phyloP scores from a whole-genome alignment of 805 yeast genomes.

The Wickerhamomyces ciferrii region DNA sequence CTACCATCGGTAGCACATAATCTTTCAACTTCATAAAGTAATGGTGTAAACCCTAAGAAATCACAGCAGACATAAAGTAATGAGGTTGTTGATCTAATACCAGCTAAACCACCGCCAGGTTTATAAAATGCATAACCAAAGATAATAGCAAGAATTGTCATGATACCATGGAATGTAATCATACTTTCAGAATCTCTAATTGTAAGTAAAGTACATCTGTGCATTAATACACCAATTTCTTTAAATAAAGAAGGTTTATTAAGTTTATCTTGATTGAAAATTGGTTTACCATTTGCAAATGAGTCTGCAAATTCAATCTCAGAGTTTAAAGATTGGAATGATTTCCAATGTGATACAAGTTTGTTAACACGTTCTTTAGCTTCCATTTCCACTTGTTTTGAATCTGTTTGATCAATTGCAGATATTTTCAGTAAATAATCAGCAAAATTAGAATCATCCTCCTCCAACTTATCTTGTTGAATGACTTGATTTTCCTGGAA shows the following conservation, averaged over 20 bases:
- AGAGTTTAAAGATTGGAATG: slow-evolving; percentile 1
- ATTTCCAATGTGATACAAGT: slow-evolving; percentile 31
- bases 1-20: slow-evolving; percentile 49
- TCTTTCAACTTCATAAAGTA: slow-evolving; percentile 55
- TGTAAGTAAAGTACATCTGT: slow-evolving; percentile 37
- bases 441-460: slow-evolving; percentile 41
- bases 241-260: slow-evolving; percentile 28
- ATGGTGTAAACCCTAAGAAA: slow-evolving; percentile 21
- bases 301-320: not conserved
- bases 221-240: slow-evolving; percentile 34
- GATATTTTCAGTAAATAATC: slow-evolving; percentile 45
- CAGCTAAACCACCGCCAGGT: slow-evolving; percentile 53
- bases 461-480: slow-evolving; percentile 28
- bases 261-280: not conserved
- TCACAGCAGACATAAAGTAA: slow-evolving; percentile 28
- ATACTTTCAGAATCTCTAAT: slow-evolving; percentile 36
- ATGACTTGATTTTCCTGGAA: slow-evolving; percentile 29
- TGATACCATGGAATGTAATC: slow-evolving; percentile 21
- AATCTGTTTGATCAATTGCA: slow-evolving; percentile 35
- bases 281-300: slow-evolving; percentile 1
- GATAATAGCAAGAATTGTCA: slow-evolving; percentile 19
- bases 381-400: slow-evolving; percentile 27
- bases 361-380: slow-evolving; percentile 19
- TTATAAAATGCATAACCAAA: slow-evolving; percentile 76
- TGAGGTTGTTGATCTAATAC: slow-evolving; percentile 55